These are phyloP conservation scores for Tricholoma matsutake DNA, from an alignment of 768 basidiomycete genomes.

Conservation along the genomic window DNA sequence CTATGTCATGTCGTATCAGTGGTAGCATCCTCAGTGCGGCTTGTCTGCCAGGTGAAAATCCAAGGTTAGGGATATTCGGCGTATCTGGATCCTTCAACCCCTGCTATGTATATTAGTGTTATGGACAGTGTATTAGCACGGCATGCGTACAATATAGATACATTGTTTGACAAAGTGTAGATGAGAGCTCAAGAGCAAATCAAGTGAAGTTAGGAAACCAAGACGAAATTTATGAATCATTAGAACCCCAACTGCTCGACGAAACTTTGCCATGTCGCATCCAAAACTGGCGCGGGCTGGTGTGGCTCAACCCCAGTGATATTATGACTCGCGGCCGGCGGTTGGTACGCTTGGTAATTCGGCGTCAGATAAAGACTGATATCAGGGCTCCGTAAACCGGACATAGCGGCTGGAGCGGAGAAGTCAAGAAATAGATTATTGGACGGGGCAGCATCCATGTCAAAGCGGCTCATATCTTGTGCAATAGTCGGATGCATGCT, in stretches of 20 bases:
- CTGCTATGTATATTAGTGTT: background rate
- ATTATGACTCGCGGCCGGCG: slow-evolving; percentile 1
- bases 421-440: slow-evolving; percentile 24
- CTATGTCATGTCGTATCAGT: too few relatives aligned
- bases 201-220: background rate
- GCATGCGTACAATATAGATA: background rate
- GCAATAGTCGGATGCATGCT: slow-evolving; percentile 50
- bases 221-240: background rate
- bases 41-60: too few relatives aligned
- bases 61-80: background rate
- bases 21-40: background rate
- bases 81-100: background rate
- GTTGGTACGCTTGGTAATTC: slow-evolving; percentile 9
- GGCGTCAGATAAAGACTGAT: slow-evolving; percentile 5
- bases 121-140: background rate
- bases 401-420: slow-evolving; percentile 9
- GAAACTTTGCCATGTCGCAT: slow-evolving; percentile 65
- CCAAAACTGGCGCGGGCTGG: slow-evolving; percentile 40
- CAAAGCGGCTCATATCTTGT: slow-evolving; percentile 39
- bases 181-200: background rate
- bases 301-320: background rate
- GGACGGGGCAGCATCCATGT: slow-evolving; percentile 23
- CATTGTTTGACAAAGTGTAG: too few relatives aligned
- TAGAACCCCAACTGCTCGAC: slow-evolving; percentile 64
- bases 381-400: slow-evolving; percentile 7